Conservation (phyloP, 805 yeast species). For the Starmerella cellae region DNA sequence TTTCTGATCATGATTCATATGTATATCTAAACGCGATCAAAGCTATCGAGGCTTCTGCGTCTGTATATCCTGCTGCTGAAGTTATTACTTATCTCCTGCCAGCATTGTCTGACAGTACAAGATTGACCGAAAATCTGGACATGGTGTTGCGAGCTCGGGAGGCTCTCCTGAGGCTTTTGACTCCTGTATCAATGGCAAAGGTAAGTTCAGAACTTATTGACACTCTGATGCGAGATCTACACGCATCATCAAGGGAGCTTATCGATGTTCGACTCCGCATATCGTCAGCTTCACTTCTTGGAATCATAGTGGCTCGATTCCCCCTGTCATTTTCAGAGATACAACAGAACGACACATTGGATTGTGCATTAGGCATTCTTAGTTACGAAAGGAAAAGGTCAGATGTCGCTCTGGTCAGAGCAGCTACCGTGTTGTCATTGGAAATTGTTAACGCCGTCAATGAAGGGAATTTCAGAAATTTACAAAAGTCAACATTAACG, state of each 20-base stretch:
- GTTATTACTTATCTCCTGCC: conserved; percentile 8
- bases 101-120: conserved; percentile 1
- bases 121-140: conserved; percentile 40
- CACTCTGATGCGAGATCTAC: conserved; percentile 9
- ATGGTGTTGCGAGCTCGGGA: conserved; percentile 73
- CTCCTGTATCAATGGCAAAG: conserved; percentile 22
- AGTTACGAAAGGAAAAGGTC: conserved; percentile 43
- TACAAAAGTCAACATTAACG: conserved; percentile 5
- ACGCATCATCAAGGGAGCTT: conserved; percentile 8
- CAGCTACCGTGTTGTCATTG: conserved; percentile 54
- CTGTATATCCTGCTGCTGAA: background rate
- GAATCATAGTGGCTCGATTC: conserved; percentile 48
- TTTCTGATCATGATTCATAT: conserved; percentile 73
- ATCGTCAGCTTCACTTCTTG: conserved; percentile 81
- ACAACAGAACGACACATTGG: conserved; percentile 46
- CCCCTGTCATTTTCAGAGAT: conserved; percentile 38
- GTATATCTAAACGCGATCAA: conserved; percentile 74
- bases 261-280: conserved; percentile 53
- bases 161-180: conserved; percentile 48
- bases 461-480: conserved; percentile 19
- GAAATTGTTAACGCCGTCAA: conserved; percentile 23
- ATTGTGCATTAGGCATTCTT: conserved; percentile 65
- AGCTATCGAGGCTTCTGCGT: conserved; percentile 41
- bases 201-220: conserved; percentile 31
- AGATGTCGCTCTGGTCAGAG: conserved; percentile 44